Conservation (phyloP, 2,329 filamentous ascomycete genomes). For the Neodidymelliopsis sp. region DNA sequence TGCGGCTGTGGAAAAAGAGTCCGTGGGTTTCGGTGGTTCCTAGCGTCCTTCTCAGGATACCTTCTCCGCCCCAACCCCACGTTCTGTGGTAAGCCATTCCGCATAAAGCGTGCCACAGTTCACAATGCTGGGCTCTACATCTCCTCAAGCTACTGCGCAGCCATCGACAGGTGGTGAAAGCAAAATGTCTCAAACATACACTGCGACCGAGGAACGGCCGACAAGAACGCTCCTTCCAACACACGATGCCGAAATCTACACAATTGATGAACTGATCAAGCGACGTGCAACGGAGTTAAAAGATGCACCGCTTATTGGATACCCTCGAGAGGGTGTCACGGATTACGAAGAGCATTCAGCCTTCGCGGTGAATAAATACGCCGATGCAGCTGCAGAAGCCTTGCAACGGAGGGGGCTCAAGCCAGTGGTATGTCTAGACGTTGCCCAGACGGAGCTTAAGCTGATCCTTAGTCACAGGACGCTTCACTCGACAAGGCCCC, state of each 20-base stretch:
- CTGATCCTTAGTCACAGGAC: constrained; percentile 21
- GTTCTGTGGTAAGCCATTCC: constrained; percentile 12
- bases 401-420: constrained; percentile 30
- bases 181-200: constrained; percentile 24
- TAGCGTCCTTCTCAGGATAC: constrained; percentile 10
- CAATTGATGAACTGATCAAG: constrained; percentile 37
- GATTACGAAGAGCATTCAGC: constrained; percentile 40
- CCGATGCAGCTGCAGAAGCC: constrained; percentile 31
- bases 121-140: constrained; percentile 14
- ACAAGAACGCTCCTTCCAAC: constrained; percentile 8
- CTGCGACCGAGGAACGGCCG: constrained; percentile 12
- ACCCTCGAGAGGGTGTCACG: constrained; percentile 31
- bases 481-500: constrained; percentile 27
- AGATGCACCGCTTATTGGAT: constrained; percentile 31
- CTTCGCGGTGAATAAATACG: constrained; percentile 32
- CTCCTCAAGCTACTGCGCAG: constrained; percentile 1
- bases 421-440: constrained; percentile 24
- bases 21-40: constrained; percentile 3
- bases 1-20: constrained; percentile 18
- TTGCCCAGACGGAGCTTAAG: background rate
- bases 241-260: constrained; percentile 25
- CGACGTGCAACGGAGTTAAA: constrained; percentile 27
- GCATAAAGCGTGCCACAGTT: constrained; percentile 17
- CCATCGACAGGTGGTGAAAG: background rate
- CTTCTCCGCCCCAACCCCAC: constrained; percentile 13